A percentile compares a stretch with the other conserved stretches of the same genome.
Evolutionary conservation across 2,329 filamentous ascomycete genomes (phyloP).

Genomic region (Didymella lethalis): DNA sequence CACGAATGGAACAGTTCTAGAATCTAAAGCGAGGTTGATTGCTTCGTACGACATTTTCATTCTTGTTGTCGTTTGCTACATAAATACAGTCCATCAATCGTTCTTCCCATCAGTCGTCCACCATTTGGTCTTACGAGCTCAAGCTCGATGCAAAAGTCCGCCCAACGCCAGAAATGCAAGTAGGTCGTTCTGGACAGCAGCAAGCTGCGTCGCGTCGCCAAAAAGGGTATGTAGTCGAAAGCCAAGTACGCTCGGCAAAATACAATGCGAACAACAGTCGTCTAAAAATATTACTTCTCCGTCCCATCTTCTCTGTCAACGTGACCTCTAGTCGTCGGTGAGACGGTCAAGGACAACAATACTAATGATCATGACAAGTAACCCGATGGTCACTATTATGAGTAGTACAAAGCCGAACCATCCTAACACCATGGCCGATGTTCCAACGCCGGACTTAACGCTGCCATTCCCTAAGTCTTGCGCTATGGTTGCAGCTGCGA

Average conservation of each 20-base stretch:
- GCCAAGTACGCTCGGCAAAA: conserved; percentile 40
- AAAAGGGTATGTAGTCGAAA: conserved; percentile 45
- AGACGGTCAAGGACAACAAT: conserved; percentile 77
- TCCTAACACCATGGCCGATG: conserved; percentile 92
- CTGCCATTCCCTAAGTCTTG: conserved; percentile 92
- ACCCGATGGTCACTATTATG: conserved; percentile 92
- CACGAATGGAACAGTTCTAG: not conserved
- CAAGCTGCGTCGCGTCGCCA: conserved; percentile 35
- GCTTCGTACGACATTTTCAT: conserved; percentile 23
- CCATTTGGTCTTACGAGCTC: conserved; percentile 16
- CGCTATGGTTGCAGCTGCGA: conserved; percentile 91
- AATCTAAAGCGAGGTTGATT: not conserved
- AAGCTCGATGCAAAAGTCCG: conserved; percentile 13
- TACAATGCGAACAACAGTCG: conserved; percentile 30
- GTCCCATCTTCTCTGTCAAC: not conserved
- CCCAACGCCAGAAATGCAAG: conserved; percentile 44
- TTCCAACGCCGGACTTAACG: conserved; percentile 87
- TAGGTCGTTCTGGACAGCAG: conserved; percentile 36
- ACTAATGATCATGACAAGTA: conserved; percentile 96
- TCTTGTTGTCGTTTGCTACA: conserved; percentile 40
- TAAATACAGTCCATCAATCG: conserved; percentile 37
- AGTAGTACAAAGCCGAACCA: conserved; percentile 96
- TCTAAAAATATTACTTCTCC: conserved; percentile 24
- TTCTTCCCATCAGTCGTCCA: conserved; percentile 25
- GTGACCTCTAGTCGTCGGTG: conserved; percentile 50